Evolutionary conservation across 2,329 filamentous ascomycete species (phyloP).

Genomic region (Monosporascus ibericus): DNA sequence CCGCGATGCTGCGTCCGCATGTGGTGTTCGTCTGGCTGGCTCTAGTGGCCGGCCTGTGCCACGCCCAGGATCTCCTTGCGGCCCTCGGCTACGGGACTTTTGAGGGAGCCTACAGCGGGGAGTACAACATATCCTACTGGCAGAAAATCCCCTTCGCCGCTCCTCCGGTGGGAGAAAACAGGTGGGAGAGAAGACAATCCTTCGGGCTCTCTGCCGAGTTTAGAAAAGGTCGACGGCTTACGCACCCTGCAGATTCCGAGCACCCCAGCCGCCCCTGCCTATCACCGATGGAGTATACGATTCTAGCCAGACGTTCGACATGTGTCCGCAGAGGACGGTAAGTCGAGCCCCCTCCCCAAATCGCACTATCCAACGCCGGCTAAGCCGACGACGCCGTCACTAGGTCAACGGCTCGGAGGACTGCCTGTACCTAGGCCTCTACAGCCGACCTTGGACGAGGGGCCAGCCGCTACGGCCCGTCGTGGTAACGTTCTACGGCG

Average conservation of each 20-base stretch:
- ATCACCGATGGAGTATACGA: conserved; percentile 46
- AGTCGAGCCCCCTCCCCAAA: background rate
- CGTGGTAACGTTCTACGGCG: conserved; percentile 55
- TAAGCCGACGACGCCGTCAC: background rate
- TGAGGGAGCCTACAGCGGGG: conserved; percentile 41
- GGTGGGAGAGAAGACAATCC: background rate
- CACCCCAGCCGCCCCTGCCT: conserved; percentile 47
- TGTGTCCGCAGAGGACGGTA: conserved; percentile 52
- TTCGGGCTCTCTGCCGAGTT: no score
- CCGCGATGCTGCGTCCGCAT: background rate
- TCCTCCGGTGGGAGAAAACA: conserved; percentile 48
- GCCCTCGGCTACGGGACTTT: conserved; percentile 45
- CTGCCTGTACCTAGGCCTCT: conserved; percentile 55
- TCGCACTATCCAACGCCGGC: background rate
- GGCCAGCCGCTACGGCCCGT: conserved; percentile 45
- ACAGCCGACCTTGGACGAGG: conserved; percentile 48
- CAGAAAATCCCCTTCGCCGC: conserved; percentile 56
- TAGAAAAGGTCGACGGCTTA: background rate
- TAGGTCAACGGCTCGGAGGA: conserved; percentile 50
- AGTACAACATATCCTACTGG: conserved; percentile 54
- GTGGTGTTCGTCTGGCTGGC: background rate
- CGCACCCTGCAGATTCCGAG: conserved; percentile 43
- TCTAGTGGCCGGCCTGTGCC: conserved; percentile 2
- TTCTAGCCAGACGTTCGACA: conserved; percentile 48
- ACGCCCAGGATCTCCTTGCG: conserved; percentile 27